Percentiles rank a stretch among this genome's conserved stretches.
These are phyloP conservation scores for Xylaria scruposa DNA, from an alignment of 495 filamentous ascomycete genomes.

Conservation along the genomic window DNA sequence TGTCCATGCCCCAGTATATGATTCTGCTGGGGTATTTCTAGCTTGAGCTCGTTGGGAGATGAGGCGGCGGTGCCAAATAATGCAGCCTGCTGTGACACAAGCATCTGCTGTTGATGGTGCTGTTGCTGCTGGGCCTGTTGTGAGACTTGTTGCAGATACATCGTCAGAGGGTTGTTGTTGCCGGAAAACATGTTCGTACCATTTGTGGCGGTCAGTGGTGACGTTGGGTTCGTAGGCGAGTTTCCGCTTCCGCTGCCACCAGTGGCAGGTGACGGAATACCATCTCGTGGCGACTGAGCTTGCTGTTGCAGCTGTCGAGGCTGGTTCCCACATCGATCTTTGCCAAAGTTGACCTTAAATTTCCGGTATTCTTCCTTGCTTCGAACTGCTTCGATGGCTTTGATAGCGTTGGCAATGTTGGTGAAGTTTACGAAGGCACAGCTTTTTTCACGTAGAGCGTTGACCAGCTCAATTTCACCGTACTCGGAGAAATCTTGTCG, in stretches of 20 bases:
- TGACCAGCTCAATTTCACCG: slow-evolving; percentile 97
- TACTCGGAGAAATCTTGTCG: slow-evolving; percentile 97
- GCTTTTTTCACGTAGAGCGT: slow-evolving; percentile 96
- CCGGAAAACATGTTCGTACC: slow-evolving; percentile 74
- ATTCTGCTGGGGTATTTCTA: slow-evolving; percentile 63
- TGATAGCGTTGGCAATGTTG: slow-evolving; percentile 99
- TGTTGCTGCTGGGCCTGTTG: slow-evolving; percentile 79
- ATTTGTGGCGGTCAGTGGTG: slow-evolving; percentile 42
- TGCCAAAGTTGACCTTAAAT: slow-evolving; percentile 99
- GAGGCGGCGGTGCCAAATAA: slow-evolving; percentile 65
- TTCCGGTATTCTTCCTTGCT: slow-evolving; percentile 94
- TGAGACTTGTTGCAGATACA: slow-evolving; percentile 89
- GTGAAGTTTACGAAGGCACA: slow-evolving; percentile 99
- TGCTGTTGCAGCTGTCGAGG: slow-evolving; percentile 77
- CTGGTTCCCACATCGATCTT: slow-evolving; percentile 96
- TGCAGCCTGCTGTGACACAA: slow-evolving; percentile 65
- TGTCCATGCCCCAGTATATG: slow-evolving; percentile 64
- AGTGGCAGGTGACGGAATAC: slow-evolving; percentile 73
- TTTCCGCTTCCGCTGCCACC: slow-evolving; percentile 63
- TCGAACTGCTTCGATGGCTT: slow-evolving; percentile 95
- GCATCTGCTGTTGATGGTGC: slow-evolving; percentile 70
- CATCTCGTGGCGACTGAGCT: slow-evolving; percentile 68
- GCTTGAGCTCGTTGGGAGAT: slow-evolving; percentile 57
- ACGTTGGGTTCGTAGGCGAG: slow-evolving; percentile 52
- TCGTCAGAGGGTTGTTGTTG: slow-evolving; percentile 87